phyloP scores from a whole-genome alignment of 805 yeast genomes.

The Nakazawaea molendinolei region DNA sequence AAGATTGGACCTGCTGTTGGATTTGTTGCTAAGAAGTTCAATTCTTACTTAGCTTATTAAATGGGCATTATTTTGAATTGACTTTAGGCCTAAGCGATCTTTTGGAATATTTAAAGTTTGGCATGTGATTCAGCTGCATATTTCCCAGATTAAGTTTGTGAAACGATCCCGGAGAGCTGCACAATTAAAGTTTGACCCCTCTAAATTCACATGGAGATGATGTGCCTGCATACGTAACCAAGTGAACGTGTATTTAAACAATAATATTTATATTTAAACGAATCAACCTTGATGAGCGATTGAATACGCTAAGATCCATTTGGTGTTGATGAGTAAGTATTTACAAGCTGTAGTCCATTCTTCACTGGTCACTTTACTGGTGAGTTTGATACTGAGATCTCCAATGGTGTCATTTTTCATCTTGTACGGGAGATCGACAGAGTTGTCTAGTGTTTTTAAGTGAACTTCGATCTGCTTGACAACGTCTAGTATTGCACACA shows the following conservation, averaged over 20 bases:
- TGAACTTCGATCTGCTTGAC: constrained; percentile 42
- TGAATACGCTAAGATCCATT: constrained; percentile 80
- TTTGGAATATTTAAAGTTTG: no score
- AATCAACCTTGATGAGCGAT: constrained; percentile 26
- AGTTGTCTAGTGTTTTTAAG: constrained; percentile 39
- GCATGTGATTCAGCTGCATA: no score
- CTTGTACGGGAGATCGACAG: constrained; percentile 64
- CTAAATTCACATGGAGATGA: no score
- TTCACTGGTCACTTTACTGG: constrained; percentile 54
- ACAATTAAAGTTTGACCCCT: no score
- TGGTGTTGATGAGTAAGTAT: constrained; percentile 67
- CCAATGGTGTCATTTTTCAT: constrained; percentile 72
- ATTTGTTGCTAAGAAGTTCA: constrained; percentile 17
- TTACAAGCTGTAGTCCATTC: constrained; percentile 92
- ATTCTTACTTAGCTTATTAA: constrained; percentile 14
- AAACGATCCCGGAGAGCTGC: no score
- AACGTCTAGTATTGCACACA: constrained; percentile 71
- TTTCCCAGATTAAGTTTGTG: no score
- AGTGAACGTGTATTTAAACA: no score
- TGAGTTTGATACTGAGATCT: constrained; percentile 64
- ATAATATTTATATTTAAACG: neutral
- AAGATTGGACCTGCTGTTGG: constrained; percentile 19
- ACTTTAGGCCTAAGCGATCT: no score
- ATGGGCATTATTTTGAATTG: no score
- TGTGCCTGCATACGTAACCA: no score